Conservation (phyloP, 176 grass and related monocot species). For the Ampelocalamus luodianensis region DNA sequence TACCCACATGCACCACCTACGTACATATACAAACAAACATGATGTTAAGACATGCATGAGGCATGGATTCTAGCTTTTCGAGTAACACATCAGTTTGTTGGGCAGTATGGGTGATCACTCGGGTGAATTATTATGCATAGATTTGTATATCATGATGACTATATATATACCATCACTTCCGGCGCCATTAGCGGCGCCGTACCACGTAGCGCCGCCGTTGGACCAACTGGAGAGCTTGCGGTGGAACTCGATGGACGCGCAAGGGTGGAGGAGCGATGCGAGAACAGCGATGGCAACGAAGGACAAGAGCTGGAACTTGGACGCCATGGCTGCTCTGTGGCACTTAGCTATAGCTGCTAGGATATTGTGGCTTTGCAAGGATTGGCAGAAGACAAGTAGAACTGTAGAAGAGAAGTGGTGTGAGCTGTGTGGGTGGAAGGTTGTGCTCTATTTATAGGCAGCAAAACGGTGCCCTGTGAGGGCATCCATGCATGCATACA, state of each 20-base stretch:
- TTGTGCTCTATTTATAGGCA: constrained; percentile 59
- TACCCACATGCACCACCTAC: constrained; percentile 81
- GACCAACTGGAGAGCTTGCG: constrained; percentile 64
- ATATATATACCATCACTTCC: constrained; percentile 75
- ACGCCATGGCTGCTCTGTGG: constrained; percentile 40
- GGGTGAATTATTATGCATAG: not conserved
- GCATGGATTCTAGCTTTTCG: not conserved
- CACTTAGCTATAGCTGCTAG: not conserved
- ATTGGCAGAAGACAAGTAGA: not conserved
- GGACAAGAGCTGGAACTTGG: constrained; percentile 6
- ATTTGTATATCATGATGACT: not conserved
- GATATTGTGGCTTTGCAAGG: constrained; percentile 17
- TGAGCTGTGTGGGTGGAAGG: constrained; percentile 1
- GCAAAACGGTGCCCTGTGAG: constrained; percentile 6
- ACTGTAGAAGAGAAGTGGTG: not conserved
- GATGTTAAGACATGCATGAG: not conserved
- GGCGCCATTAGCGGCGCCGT: constrained; percentile 59
- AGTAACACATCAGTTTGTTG: not conserved
- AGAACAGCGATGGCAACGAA: constrained; percentile 21
- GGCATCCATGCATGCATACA: constrained; percentile 9
- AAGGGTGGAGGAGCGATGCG: constrained; percentile 26
- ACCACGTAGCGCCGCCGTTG: constrained; percentile 67
- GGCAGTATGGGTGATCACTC: too few species aligned
- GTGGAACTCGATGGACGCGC: constrained; percentile 44
- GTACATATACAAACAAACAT: not conserved